Conservation (phyloP, 768 basidiomycete genomes). For the Trametes villosa region DNA sequence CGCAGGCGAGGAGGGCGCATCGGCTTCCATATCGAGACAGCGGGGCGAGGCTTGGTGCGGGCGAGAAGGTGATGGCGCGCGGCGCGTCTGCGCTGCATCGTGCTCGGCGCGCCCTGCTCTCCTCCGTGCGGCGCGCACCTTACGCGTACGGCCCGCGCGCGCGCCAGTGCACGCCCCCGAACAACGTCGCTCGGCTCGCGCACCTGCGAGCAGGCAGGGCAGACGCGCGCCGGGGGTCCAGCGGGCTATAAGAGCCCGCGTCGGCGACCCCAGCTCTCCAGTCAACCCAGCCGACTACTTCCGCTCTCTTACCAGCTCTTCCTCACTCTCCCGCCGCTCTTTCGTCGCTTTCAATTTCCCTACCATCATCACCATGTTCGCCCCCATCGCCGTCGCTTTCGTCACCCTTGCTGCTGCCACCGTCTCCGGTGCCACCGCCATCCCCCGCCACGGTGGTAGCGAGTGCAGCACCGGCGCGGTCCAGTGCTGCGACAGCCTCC, state of each 20-base stretch:
- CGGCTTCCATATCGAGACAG: neutral
- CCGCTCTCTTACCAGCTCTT: slow-evolving; percentile 8
- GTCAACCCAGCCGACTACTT: slow-evolving; percentile 13
- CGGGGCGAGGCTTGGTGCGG: neutral
- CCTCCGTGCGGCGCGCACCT: neutral
- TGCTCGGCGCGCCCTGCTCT: neutral
- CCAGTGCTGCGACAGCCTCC: slow-evolving; percentile 15
- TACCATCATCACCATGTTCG: slow-evolving; percentile 8
- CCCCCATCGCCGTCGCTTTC: neutral
- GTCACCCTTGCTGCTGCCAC: slow-evolving; percentile 2
- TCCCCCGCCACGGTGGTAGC: neutral
- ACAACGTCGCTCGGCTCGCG: neutral
- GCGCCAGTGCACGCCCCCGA: neutral
- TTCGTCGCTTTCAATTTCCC: slow-evolving; percentile 16
- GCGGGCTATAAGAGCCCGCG: neutral
- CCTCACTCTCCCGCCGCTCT: no score
- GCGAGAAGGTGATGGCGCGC: neutral
- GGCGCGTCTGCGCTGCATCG: neutral
- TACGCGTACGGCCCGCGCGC: neutral
- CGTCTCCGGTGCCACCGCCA: slow-evolving; percentile 1
- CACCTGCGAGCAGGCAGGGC: neutral
- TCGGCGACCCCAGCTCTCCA: neutral
- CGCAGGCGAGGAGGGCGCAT: neutral
- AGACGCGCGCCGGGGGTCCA: no score
- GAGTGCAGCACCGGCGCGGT: slow-evolving; percentile 17